Evolutionary conservation across 2,329 filamentous ascomycete species (phyloP), one percentile per base, ranked within the genome.

Genomic region (Stachybotrys echinatus): DNA sequence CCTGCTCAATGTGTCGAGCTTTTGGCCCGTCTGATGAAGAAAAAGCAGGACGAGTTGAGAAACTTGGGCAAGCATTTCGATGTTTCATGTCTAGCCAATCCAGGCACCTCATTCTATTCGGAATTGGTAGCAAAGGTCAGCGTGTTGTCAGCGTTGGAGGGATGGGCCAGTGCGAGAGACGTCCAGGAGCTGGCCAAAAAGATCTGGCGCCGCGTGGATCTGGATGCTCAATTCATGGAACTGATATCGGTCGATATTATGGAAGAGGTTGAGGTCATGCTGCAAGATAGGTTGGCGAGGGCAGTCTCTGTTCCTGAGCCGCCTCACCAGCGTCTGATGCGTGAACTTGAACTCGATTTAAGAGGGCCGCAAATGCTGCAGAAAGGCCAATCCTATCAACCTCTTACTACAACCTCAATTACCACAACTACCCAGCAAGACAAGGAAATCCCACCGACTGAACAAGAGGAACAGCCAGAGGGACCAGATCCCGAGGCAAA

Each of bases 111-210:
- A 0, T 65, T 62, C 7, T 38, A 46, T 0, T 34, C 47, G 0
- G 48, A 54, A 1, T 44, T 64, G 14, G 39, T 27, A 58, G 3
- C 6, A 48, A 34, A 56, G 0, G 77, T 86, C 34, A 46, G 59
- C 0, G 38, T 47, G 0, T 62, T 87, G 0, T 60, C 73, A 0
- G 40, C 49, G 0, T 67, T 78, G 3, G 60, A 73, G 0, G 72
- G 73, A 6, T 88, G 84, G 81, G 85, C 77, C 0, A 88, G 80
- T 53, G 84, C 77, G 0, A 73, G 84, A 4, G 85, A 88, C 44
- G 74, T 88, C 2, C 66, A 79, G 12, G 76, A 74, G 0, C 42
- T 88, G 0, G 72, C 68, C 0, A 80, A 76, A 50, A 57, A 47
- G 1, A 74, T 85, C 2, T 81, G 82, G 54, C 61, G 64, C 17